These are phyloP conservation scores for Colletotrichum magnum DNA, from an alignment of 2,329 filamentous ascomycete genomes.

Conservation along the genomic window DNA sequence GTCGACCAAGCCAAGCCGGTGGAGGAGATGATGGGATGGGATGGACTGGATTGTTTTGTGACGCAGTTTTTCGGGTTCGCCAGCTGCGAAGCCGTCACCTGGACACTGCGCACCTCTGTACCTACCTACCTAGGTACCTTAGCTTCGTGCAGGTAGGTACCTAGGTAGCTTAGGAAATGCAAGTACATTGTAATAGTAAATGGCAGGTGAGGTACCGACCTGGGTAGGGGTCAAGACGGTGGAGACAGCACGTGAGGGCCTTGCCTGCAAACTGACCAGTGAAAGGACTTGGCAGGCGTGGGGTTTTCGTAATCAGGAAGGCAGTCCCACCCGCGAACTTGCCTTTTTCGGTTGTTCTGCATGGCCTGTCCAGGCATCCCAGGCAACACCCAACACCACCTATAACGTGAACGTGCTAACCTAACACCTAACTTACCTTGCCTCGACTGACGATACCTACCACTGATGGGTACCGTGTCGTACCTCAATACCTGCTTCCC, in stretches of 20 bases:
- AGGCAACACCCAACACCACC: slow-evolving; percentile 30
- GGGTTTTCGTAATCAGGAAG: slow-evolving; percentile 33
- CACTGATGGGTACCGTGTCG: too few species aligned
- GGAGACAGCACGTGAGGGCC: slow-evolving; percentile 28
- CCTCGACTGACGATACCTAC: too few species aligned
- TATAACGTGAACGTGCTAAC: too few species aligned
- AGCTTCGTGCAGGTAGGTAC: too few species aligned
- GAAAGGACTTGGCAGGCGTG: slow-evolving; percentile 23
- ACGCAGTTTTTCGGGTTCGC: slow-evolving; percentile 14
- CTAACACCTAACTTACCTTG: too few species aligned
- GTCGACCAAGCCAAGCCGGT: slow-evolving; percentile 1
- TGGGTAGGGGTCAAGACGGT: neutral
- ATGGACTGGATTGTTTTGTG: slow-evolving; percentile 12
- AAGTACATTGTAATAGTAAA: too few species aligned
- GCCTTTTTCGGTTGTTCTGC: slow-evolving; percentile 25
- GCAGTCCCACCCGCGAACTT: slow-evolving; percentile 26
- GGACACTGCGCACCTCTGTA: neutral
- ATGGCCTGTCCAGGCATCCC: slow-evolving; percentile 28
- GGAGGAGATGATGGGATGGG: neutral
- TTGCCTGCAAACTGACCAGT: slow-evolving; percentile 24
- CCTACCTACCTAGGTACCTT: too few species aligned
- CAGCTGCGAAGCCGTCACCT: neutral
- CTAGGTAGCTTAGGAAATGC: too few species aligned
- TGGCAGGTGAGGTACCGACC: too few species aligned
- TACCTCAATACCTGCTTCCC: too few species aligned